These are phyloP conservation scores for Verticillium alfalfae DNA, from an alignment of 2,329 filamentous ascomycete species.

Conservation along the genomic window DNA sequence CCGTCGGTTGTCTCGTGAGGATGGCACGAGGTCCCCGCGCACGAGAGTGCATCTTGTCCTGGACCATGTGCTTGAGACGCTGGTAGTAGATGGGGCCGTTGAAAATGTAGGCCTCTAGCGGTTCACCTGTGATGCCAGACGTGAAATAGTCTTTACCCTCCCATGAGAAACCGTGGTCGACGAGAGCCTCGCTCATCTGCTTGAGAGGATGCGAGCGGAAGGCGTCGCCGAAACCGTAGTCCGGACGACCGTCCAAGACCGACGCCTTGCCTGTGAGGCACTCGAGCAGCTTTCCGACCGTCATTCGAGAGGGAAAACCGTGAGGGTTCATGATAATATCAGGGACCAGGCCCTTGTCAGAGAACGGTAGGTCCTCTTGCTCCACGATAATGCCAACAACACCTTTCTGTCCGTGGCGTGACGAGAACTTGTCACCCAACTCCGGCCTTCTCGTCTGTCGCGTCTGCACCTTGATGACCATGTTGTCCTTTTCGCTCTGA, in stretches of 20 bases:
- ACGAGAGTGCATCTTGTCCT: conserved; percentile 98
- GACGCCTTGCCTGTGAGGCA: conserved; percentile 92
- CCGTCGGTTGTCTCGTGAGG: conserved; percentile 89
- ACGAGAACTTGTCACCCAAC: conserved; percentile 97
- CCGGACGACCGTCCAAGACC: conserved; percentile 74
- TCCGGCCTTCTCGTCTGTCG: conserved; percentile 94
- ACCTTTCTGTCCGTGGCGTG: conserved; percentile 96
- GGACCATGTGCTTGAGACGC: conserved; percentile 99
- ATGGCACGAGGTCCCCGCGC: conserved; percentile 86
- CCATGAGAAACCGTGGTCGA: conserved; percentile 89
- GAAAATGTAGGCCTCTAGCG: conserved; percentile 93
- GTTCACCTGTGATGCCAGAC: conserved; percentile 89
- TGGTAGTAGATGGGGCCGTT: conserved; percentile 99
- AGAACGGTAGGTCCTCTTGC: conserved; percentile 95
- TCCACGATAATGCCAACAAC: conserved; percentile 95
- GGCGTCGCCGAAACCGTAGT: conserved; percentile 78
- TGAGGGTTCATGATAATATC: conserved; percentile 99
- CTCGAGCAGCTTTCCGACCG: conserved; percentile 95
- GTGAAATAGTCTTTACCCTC: conserved; percentile 97
- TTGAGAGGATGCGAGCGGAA: conserved; percentile 80
- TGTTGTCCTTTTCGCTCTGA: conserved; percentile 78
- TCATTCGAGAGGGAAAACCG: conserved; percentile 99
- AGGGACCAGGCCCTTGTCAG: conserved; percentile 82
- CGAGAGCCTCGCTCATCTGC: conserved; percentile 80
- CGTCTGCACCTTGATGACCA: conserved; percentile 89